Percentiles rank a stretch among this genome's conserved stretches.
Conservation (phyloP, 2,329 filamentous ascomycete genomes). For the Mycosphaerella sp. region DNA sequence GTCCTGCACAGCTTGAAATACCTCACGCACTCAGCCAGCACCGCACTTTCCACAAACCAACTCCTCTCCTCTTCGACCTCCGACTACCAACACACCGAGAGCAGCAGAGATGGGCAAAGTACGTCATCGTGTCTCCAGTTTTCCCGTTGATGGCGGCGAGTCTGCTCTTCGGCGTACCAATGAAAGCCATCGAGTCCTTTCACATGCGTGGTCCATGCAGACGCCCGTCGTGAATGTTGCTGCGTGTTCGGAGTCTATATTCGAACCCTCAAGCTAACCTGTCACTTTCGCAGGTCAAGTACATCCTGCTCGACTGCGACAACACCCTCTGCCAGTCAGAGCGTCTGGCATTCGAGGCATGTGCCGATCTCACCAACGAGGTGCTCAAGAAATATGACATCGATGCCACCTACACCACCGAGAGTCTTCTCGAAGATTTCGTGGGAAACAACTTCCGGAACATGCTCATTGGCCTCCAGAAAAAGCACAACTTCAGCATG, state of each 20-base stretch:
- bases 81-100: background rate
- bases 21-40: no score
- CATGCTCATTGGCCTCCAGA: conserved; percentile 73
- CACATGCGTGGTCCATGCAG: background rate
- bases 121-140: conserved; percentile 5
- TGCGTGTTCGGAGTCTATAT: no score
- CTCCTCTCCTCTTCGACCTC: no score
- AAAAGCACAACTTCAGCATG: conserved; percentile 69
- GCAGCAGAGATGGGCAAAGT: conserved; percentile 10
- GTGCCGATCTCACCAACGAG: conserved; percentile 81
- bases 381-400: conserved; percentile 65
- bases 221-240: background rate
- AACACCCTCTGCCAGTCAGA: conserved; percentile 93
- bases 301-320: conserved; percentile 56
- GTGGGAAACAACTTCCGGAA: conserved; percentile 93
- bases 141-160: background rate
- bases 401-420: conserved; percentile 66
- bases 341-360: conserved; percentile 84
- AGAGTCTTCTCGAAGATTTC: conserved; percentile 74
- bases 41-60: no score
- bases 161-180: conserved; percentile 5
- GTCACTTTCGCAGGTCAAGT: conserved; percentile 36
- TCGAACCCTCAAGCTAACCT: conserved; percentile 4
- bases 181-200: conserved; percentile 1
- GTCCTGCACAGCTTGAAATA: no score